Evolutionary conservation across 2,329 filamentous ascomycete genomes (phyloP).

Genomic region (Penicillium hesseltinei): DNA sequence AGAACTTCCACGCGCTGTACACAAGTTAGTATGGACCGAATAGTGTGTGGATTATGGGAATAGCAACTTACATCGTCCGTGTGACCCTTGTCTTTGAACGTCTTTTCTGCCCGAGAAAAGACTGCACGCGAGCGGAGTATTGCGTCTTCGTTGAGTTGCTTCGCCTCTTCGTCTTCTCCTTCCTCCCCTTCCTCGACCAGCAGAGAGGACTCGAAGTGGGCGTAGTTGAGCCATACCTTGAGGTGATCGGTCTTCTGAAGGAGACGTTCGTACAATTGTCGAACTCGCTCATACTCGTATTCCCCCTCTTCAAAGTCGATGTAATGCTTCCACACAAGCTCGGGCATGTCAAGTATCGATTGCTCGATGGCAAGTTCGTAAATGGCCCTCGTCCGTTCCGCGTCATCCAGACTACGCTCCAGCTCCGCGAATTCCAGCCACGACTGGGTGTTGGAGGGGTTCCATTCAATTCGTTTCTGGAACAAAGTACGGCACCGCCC

Average conservation of each 20-base stretch:
- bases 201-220: slow-evolving; percentile 96
- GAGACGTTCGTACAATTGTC: slow-evolving; percentile 82
- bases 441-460: slow-evolving; percentile 82
- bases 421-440: slow-evolving; percentile 97
- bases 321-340: slow-evolving; percentile 95
- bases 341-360: slow-evolving; percentile 88
- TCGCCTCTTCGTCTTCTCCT: slow-evolving; percentile 61
- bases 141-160: slow-evolving; percentile 72
- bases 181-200: slow-evolving; percentile 63
- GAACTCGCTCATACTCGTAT: slow-evolving; percentile 80
- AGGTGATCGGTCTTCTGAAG: slow-evolving; percentile 95
- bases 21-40: slow-evolving; percentile 33
- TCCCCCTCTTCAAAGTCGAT: slow-evolving; percentile 99
- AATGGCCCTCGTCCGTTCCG: slow-evolving; percentile 83
- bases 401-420: slow-evolving; percentile 84
- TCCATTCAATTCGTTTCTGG: slow-evolving; percentile 91
- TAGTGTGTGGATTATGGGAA: not conserved
- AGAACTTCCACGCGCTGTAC: slow-evolving; percentile 75
- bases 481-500: slow-evolving; percentile 85
- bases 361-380: slow-evolving; percentile 88
- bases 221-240: slow-evolving; percentile 98
- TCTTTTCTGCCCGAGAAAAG: slow-evolving; percentile 80
- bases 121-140: slow-evolving; percentile 78
- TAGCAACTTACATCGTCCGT: slow-evolving; percentile 69
- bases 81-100: slow-evolving; percentile 84